Evolutionary conservation across 352 stramenopile species (phyloP).

Genomic region (Elongisporangium anandrum): DNA sequence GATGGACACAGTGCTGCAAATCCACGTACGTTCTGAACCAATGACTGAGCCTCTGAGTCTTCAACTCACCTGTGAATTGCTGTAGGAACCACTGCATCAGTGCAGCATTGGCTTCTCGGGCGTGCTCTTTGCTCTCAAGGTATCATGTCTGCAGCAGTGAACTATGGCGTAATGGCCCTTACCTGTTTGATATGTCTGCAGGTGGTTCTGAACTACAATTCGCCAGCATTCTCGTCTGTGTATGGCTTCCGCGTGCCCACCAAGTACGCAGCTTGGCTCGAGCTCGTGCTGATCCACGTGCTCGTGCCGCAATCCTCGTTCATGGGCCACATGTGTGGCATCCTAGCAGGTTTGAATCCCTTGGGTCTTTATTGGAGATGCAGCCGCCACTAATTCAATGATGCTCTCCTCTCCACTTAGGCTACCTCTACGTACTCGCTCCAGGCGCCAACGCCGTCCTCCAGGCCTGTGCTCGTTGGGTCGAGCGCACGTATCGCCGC

Average conservation of each 20-base stretch:
- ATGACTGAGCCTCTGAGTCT: constrained; percentile 5
- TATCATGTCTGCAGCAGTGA: constrained; percentile 4
- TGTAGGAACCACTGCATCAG: constrained; percentile 34
- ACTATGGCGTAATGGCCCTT: constrained; percentile 12
- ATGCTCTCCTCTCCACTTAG: not conserved
- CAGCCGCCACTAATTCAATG: too few relatives aligned
- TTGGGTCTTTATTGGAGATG: too few relatives aligned
- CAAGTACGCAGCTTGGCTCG: constrained; percentile 86
- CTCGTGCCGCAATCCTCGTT: constrained; percentile 81
- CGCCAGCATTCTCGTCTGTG: constrained; percentile 50
- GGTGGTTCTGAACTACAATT: constrained; percentile 80
- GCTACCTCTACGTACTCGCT: not conserved
- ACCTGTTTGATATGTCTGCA: constrained; percentile 25
- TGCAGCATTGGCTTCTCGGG: constrained; percentile 78
- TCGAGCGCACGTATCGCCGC: not conserved
- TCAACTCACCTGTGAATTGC: too few relatives aligned
- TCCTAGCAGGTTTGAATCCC: constrained; percentile 63
- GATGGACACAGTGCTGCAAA: constrained; percentile 22
- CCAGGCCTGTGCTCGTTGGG: not conserved
- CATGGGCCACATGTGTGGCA: constrained; percentile 82
- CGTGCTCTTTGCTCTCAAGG: constrained; percentile 80
- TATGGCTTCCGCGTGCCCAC: constrained; percentile 77
- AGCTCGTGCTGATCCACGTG: constrained; percentile 81
- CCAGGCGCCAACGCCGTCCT: not conserved
- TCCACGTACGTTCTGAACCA: constrained; percentile 8